Conservation (phyloP, 78 protist species). For the Dictyostelium firmibasis region DNA sequence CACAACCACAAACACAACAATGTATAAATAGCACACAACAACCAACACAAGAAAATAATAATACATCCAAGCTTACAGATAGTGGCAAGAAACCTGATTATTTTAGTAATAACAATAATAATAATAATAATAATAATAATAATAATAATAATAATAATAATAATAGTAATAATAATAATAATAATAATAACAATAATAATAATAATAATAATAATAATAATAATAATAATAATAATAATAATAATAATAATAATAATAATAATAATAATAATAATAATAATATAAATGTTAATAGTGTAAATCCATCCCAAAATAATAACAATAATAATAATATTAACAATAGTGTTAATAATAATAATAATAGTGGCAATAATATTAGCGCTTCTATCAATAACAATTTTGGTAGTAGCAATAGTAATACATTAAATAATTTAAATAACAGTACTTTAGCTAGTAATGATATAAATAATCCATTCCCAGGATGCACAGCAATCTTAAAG, state of each 20-base stretch:
- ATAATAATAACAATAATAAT: neutral
- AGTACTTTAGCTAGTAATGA: slow-evolving; percentile 20
- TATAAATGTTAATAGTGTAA: neutral
- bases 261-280: neutral
- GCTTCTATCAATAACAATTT: neutral
- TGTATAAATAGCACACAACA: neutral
- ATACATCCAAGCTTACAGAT: neutral
- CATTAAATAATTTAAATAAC: neutral
- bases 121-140: neutral
- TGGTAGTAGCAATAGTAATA: neutral
- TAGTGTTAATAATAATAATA: neutral
- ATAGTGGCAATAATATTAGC: neutral
- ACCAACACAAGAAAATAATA: neutral
- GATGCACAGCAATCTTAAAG: slow-evolving; percentile 28
- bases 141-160: neutral
- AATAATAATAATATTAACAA: neutral
- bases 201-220: neutral
- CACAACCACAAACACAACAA: neutral
- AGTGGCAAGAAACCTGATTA: neutral
- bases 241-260: neutral
- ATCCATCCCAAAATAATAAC: no score
- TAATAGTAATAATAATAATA: no score
- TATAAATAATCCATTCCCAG: slow-evolving; percentile 62
- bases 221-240: neutral
- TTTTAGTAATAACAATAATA: neutral